Base-by-base conservation (phyloP, 331 rosid genomes). In the Malus hybrid region DNA sequence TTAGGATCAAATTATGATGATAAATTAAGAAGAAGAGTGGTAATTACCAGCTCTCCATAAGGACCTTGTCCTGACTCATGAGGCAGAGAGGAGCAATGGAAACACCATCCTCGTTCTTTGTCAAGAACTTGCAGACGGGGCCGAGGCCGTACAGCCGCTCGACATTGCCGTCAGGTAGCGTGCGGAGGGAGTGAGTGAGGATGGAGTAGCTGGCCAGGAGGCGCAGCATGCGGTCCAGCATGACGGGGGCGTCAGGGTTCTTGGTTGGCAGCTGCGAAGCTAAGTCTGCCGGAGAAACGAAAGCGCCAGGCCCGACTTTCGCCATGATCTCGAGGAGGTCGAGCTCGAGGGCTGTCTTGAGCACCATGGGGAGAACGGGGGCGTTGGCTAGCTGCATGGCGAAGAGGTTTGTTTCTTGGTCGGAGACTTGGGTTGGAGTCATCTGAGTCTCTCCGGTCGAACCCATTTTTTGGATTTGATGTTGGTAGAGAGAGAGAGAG, bases 1-100 rank as follows among this genome's bases (percentile, higher is more conserved):
- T 48, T 5, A 48, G 2, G 54, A 48, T 48, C 22, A n/a, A 60
- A 66, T 5, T 4, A 27, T 6, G 28, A 32, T 13, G 6, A 33
- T 15, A 6, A 61, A 10, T 8, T 7, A 18, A 64, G 44, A 7
- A 36, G 11, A 31, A 62, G 4, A 36, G 9, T n/a, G 6, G 10
- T 31, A 22, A 22, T 22, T 90, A 93, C 99, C 99, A 94, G 89
- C 96, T 94, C 84, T 94, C 99, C 88, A 94, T 79, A 82, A 89
- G 90, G 48, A 92, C 85, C 77, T 90, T 94, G 72, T 92, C 99
- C 36, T 92, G 96, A 59, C 86, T 94, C 97, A 94, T 89, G 85
- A 94, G 96, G 65, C 79, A 80, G 11, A 90, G 96, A 70, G 97
- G 75, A 72, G 96, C 83, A 48, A 92, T 33, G 16, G 99, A 92